phyloP scores from a whole-genome alignment of 768 basidiomycete species.

The Symmetrospora coprosmae region DNA sequence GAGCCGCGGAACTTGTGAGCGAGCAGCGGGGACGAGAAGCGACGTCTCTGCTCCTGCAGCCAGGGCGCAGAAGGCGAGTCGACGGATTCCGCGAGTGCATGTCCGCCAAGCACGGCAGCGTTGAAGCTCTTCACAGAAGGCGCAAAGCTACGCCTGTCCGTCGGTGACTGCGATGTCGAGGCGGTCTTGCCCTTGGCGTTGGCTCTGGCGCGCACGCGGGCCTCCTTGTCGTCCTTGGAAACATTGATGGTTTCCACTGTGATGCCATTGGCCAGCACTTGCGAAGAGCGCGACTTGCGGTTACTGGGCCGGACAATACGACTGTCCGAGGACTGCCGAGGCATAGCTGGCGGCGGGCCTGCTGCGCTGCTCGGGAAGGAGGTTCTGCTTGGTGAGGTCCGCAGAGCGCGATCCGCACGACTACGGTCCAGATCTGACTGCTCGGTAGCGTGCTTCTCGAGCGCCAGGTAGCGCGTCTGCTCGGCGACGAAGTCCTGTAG shows the following conservation, averaged over 20 bases:
- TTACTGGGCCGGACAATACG: too few species aligned
- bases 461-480: slow-evolving; percentile 65
- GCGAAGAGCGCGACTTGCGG: slow-evolving; percentile 42
- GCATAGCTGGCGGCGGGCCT: slow-evolving; percentile 38
- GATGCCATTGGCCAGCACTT: slow-evolving; percentile 73
- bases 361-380: slow-evolving; percentile 22
- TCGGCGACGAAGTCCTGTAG: slow-evolving; percentile 66
- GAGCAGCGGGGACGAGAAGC: slow-evolving; percentile 22
- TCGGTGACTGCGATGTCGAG: slow-evolving; percentile 7
- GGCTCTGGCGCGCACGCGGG: slow-evolving; percentile 10
- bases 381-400: slow-evolving; percentile 40
- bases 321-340: too few species aligned
- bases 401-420: slow-evolving; percentile 3
- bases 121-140: slow-evolving; percentile 15
- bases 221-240: slow-evolving; percentile 36
- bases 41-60: slow-evolving; percentile 13
- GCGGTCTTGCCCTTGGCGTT: not conserved
- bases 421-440: slow-evolving; percentile 57
- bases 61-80: slow-evolving; percentile 28
- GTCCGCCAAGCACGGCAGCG: slow-evolving; percentile 10
- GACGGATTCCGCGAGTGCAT: not conserved
- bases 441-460: slow-evolving; percentile 63
- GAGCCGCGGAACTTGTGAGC: slow-evolving; percentile 25
- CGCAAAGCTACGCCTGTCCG: not conserved
- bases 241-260: slow-evolving; percentile 78